phyloP scores from a whole-genome alignment of 2,329 filamentous ascomycete genomes.

The Colletotrichum camelliae region DNA sequence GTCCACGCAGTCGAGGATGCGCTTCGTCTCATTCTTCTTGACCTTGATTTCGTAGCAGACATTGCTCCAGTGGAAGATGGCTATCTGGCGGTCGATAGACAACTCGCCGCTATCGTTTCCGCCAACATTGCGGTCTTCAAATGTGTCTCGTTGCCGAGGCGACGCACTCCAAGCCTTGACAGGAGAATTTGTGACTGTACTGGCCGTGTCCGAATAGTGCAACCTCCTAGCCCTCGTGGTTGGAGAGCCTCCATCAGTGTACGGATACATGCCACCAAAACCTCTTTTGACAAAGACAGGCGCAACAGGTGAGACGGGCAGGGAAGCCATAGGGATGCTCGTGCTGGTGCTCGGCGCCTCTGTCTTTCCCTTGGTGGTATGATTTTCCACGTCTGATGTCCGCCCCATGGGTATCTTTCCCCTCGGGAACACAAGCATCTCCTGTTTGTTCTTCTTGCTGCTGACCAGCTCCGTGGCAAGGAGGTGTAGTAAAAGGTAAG shows the following conservation, averaged over 20 bases:
- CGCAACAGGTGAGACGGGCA: neutral
- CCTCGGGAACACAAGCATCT: constrained; percentile 18
- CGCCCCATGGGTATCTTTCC: neutral
- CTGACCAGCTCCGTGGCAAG: constrained; percentile 7
- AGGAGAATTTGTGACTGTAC: neutral
- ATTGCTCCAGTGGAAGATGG: constrained; percentile 75
- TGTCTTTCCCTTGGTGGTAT: neutral
- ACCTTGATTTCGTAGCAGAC: constrained; percentile 80
- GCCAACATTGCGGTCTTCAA: neutral
- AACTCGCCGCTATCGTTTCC: constrained; percentile 22
- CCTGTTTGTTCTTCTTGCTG: constrained; percentile 1
- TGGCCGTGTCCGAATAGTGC: neutral
- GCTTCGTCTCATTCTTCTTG: constrained; percentile 61
- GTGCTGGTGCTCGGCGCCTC: neutral
- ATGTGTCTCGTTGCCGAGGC: neutral
- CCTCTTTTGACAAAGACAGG: neutral
- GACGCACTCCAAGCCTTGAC: neutral
- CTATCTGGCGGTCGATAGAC: constrained; percentile 51
- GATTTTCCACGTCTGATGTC: neutral
- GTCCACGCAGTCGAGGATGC: constrained; percentile 73
- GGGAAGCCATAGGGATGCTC: neutral
- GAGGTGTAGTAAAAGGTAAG: constrained; percentile 6
- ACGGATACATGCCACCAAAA: neutral
- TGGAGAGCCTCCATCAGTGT: neutral
- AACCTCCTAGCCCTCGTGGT: neutral